Evolutionary conservation across 495 filamentous ascomycete species (phyloP).

Genomic region (Sphaerosporella brunnea): DNA sequence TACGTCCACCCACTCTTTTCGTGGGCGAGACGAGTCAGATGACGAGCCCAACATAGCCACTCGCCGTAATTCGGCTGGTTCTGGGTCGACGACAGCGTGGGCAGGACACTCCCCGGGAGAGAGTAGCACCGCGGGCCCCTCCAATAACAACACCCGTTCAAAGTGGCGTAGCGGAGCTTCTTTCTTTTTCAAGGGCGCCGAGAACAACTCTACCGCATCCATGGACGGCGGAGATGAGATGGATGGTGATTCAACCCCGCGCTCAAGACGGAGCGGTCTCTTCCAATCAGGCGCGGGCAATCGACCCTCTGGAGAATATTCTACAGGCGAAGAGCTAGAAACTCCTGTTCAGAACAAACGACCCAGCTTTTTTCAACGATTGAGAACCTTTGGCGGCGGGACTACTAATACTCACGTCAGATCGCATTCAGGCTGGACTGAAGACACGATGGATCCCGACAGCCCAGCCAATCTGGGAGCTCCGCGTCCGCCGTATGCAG

Average conservation of each 20-base stretch:
- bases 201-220: constrained; percentile 14
- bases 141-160: constrained; percentile 11
- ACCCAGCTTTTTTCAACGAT: constrained; percentile 22
- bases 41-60: constrained; percentile 8
- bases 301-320: constrained; percentile 14
- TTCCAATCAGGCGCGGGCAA: constrained; percentile 6
- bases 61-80: constrained; percentile 15
- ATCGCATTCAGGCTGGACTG: constrained; percentile 22
- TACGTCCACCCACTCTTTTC: constrained; percentile 13
- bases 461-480: constrained; percentile 6
- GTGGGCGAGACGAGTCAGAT: constrained; percentile 15
- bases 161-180: constrained; percentile 13
- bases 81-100: constrained; percentile 22
- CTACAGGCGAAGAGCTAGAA: constrained; percentile 20
- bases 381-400: constrained; percentile 15
- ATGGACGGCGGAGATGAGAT: constrained; percentile 17
- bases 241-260: constrained; percentile 9
- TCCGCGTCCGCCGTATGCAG: background rate
- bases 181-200: constrained; percentile 9
- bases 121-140: constrained; percentile 15
- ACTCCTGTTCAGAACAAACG: constrained; percentile 16
- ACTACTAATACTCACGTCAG: constrained; percentile 20
- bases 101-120: constrained; percentile 18
- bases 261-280: constrained; percentile 14
- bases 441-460: constrained; percentile 17